Evolutionary conservation across 257 asterid species (phyloP).

Genomic region (Nicotiana otophora): DNA sequence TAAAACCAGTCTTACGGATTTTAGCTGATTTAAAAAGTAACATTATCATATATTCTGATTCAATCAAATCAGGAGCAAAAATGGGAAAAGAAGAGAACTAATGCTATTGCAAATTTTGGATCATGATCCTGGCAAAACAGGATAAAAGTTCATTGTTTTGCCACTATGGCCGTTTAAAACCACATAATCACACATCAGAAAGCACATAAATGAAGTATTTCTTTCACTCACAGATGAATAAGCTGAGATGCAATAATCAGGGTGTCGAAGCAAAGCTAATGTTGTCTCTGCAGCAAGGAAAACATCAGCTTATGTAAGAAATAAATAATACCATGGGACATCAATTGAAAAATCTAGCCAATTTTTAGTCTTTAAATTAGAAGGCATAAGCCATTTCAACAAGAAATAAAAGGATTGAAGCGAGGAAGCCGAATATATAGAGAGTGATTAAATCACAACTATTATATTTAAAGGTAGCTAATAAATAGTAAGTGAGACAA

Average conservation of each 20-base stretch:
- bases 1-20: not conserved
- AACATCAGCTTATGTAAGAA: not conserved
- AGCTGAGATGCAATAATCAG: constrained; percentile 89
- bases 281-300: constrained; percentile 72
- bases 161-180: not conserved
- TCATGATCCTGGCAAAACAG: not conserved
- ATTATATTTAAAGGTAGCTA: no score
- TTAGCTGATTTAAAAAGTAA: not conserved
- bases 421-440: no score
- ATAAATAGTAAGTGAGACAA: no score
- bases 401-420: not conserved
- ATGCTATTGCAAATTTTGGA: not conserved
- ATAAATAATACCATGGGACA: not conserved
- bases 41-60: not conserved
- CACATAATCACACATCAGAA: not conserved
- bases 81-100: not conserved
- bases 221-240: constrained; percentile 71
- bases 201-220: not conserved
- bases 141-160: not conserved
- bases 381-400: not conserved
- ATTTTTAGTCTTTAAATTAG: not conserved
- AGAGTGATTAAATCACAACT: no score
- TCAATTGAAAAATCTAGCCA: not conserved
- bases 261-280: constrained; percentile 92
- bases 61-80: not conserved